Evolutionary conservation across 2,329 filamentous ascomycete species (phyloP).

Genomic region (Beauveria brongniartii): DNA sequence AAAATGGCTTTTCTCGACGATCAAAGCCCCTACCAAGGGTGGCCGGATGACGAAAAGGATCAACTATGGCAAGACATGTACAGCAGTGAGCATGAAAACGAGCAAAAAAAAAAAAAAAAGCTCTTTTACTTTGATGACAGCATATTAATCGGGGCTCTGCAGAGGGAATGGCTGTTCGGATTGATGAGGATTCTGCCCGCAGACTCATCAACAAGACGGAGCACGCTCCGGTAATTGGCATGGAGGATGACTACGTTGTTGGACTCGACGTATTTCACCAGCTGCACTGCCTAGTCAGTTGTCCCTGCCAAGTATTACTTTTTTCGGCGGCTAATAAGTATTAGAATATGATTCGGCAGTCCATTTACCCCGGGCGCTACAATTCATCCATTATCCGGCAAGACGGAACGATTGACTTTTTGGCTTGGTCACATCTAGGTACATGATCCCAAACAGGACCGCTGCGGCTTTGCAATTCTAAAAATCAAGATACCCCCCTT

Average conservation of each 20-base stretch:
- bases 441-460: not conserved
- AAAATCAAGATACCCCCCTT: no score
- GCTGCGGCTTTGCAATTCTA: no score
- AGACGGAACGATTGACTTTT: constrained; percentile 9
- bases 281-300: constrained; percentile 9
- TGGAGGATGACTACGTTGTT: constrained; percentile 9
- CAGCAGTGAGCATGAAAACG: not conserved
- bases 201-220: constrained; percentile 5
- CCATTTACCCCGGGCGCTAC: constrained; percentile 5
- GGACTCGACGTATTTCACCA: constrained; percentile 13
- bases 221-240: not conserved
- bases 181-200: not conserved
- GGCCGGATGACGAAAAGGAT: constrained; percentile 9
- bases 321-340: not conserved
- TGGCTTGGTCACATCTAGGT: constrained; percentile 10
- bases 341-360: constrained; percentile 10
- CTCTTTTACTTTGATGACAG: no score
- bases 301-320: not conserved
- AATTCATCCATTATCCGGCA: constrained; percentile 10
- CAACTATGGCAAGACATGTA: constrained; percentile 10
- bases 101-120: no score
- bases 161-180: constrained; percentile 8
- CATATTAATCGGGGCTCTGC: not conserved
- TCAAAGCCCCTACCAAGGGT: constrained; percentile 10
- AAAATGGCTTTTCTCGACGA: not conserved